Evolutionary conservation across 2,329 filamentous ascomycete genomes (phyloP).

Genomic region (Hymenoscyphus fructigenus): DNA sequence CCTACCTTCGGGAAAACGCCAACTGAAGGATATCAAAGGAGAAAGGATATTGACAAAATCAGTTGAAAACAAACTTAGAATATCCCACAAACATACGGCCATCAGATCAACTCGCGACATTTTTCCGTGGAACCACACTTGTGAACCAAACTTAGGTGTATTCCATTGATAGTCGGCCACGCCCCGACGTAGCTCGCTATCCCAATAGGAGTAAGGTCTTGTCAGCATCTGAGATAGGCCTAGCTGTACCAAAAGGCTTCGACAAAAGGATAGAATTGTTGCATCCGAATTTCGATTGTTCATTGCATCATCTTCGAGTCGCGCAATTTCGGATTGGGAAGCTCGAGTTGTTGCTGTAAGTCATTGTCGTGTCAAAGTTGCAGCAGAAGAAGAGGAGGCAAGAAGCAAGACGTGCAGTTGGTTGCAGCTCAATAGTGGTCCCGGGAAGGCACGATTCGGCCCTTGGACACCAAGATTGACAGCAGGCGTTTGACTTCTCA

Average conservation of each 20-base stretch:
- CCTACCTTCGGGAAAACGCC: not conserved
- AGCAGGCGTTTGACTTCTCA: constrained; percentile 1
- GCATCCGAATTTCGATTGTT: not conserved
- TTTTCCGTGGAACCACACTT: not conserved
- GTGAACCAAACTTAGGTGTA: not conserved
- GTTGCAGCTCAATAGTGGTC: not conserved
- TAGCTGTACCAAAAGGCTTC: not conserved
- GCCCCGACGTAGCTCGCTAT: not conserved
- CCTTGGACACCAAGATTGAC: constrained; percentile 4
- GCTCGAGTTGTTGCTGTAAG: not conserved
- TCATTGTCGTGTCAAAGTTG: not conserved
- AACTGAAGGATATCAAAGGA: not conserved
- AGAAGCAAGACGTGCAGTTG: not conserved
- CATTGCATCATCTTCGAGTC: not conserved
- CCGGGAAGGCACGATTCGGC: constrained; percentile 12
- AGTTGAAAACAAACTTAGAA: not conserved
- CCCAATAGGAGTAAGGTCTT: not conserved
- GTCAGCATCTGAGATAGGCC: not conserved
- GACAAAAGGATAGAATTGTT: not conserved
- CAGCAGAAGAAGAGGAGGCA: not conserved
- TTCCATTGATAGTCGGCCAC: not conserved
- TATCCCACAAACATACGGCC: not conserved
- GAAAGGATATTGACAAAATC: not conserved
- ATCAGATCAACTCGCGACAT: not conserved
- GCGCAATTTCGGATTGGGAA: not conserved